Base-by-base conservation (phyloP, 345 rosid genomes). In the Heritiera fomes region DNA sequence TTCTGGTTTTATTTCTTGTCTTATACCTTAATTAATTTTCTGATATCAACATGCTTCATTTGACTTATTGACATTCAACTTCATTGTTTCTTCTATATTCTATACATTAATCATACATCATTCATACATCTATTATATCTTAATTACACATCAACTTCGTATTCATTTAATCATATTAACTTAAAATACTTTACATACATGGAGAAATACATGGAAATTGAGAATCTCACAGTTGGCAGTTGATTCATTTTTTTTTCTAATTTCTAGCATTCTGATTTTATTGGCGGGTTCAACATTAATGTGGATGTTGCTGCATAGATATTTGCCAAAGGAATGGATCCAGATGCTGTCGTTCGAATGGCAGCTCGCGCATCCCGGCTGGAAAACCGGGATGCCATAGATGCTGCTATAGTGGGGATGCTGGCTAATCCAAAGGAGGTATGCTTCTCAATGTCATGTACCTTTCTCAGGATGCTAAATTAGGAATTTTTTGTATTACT, bases 371-470 rank as follows among this genome's bases (percentile, higher is more conserved):
- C 92, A 63, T 89, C 94, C 10, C 81, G 90, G 73, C 77, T 85
- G 65, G 94, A 89, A 75, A 90, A 90, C 79, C 92, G 86, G 83
- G 92, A 89, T 82, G 92, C 91, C 8, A 87, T 90, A 52, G 90
- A 90, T 82, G 80, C 91, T 79, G 89, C 90, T 59, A 86, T 90
- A 4, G 90, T 90, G 11, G 92, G 91, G 34, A 87, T 86, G 88
- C 69, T 90, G 79, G 92, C 88, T 41, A 92, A 90, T 84, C 92
- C 94, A 34, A 89, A 85, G 75, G 92, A 87, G 94, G 92, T 87
- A 86, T 34, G 40, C 53, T 40, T 41, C 53, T 56, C 28, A 32
- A 41, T 56, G 4, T 40, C 47, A 18, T 32, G 32, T 50, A 23
- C n/a, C 30, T 30, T 20, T 59, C 34, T 53, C 20, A 53, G 20